A percentile compares a stretch with the other conserved stretches of the same genome.
Conservation (phyloP, 129 eudicot genomes). For the Helianthus tuberosus region DNA sequence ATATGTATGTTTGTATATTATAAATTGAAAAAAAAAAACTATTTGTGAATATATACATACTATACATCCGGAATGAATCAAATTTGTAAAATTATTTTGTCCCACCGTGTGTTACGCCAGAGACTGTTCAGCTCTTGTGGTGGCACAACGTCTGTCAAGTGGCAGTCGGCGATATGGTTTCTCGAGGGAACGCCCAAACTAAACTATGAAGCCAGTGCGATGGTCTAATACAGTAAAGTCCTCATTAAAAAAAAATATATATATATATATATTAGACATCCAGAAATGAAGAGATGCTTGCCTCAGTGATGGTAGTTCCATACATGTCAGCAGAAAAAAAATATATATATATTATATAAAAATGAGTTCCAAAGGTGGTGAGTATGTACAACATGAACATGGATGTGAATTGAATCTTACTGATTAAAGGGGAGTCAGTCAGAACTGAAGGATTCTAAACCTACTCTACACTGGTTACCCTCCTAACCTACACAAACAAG, state of each 20-base stretch:
- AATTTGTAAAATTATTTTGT: too few relatives aligned
- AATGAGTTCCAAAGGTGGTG: too few relatives aligned
- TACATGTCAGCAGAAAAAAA: conserved; percentile 5
- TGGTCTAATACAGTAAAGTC: too few relatives aligned
- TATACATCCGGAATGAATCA: neutral
- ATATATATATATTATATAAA: neutral
- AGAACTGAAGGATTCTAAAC: conserved; percentile 7
- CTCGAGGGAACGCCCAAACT: too few relatives aligned
- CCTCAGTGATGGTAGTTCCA: neutral
- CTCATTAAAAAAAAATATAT: neutral
- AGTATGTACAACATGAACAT: neutral
- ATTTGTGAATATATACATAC: neutral
- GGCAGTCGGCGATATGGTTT: too few relatives aligned
- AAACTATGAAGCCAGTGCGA: too few relatives aligned
- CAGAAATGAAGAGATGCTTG: conserved; percentile 11
- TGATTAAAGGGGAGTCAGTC: conserved; percentile 20
- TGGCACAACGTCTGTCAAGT: too few relatives aligned
- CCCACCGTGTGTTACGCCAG: too few relatives aligned
- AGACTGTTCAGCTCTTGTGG: too few relatives aligned
- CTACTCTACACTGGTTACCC: conserved; percentile 2
- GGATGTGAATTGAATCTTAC: conserved; percentile 19
- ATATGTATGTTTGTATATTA: too few relatives aligned
- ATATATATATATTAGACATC: neutral
- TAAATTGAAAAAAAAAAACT: too few relatives aligned
- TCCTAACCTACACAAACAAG: neutral